Evolutionary conservation across 495 filamentous ascomycete species (phyloP), one percentile per base, ranked within the genome.

Genomic region (Pseudotulostoma volvatum): DNA sequence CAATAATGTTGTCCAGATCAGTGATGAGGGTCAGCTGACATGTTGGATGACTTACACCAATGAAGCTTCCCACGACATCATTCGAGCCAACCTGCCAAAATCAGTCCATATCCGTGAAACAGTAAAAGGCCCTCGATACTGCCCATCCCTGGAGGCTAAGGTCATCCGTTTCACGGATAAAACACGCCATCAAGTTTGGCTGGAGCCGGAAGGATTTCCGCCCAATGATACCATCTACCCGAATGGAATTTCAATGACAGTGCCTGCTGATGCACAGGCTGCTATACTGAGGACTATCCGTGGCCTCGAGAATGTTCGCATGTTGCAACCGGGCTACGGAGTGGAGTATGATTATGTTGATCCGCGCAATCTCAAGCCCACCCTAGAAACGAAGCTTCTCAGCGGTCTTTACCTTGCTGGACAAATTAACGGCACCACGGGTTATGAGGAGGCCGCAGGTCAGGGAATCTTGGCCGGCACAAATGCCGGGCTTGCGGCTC

Each of bases 331-430:
- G 1, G 90, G 90, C 35, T 97, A 97, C 53, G 90, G 90, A 33
- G 90, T 97, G 4, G 90, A 97, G 59, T 97, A 97, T 56, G 90
- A 97, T 63, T 97, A 96, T 57, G 81, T 97, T 7, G 90, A 97
- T 54, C 92, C 90, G 7, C 81, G 90, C 38, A 79, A 76, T 50
- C 66, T 97, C 7, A 77, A 76, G 44, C 73, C 81, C 15, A 86
- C 90, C 0, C 73, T 97, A 7, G 92, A 97, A 52, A 96, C 90
- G 4, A 97, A 97, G 57, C 60, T 81, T 17, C 93, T 97, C 42
- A 65, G 65, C 21, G 90, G 90, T 21, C 72, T 97, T 5, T 97
- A 81, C 61, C 71, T 97, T 13, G 90, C 90, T 1, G 90, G 90
- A 11, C 90, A 97, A 53, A 95, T 97, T 56, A 97, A 97, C 60